Evolutionary conservation across 2,329 filamentous ascomycete species (phyloP).

Genomic region (Trichoderma oligosporum): DNA sequence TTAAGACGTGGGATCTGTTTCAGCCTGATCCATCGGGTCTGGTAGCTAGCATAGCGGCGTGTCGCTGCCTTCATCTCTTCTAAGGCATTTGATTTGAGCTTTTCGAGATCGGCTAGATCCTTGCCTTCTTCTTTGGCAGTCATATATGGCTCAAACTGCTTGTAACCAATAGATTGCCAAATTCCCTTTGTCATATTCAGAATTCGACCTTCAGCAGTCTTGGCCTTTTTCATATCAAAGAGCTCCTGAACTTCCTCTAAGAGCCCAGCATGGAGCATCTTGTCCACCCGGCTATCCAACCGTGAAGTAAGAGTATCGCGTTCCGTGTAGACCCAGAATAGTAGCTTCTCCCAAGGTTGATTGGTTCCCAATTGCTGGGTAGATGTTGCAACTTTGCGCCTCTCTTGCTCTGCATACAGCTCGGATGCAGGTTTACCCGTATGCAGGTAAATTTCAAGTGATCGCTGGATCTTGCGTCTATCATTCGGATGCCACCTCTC

Average conservation of each 20-base stretch:
- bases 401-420: constrained; percentile 74
- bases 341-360: constrained; percentile 52
- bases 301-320: constrained; percentile 63
- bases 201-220: constrained; percentile 41
- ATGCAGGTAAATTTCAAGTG: constrained; percentile 82
- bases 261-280: constrained; percentile 65
- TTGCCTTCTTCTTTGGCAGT: constrained; percentile 38
- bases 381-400: constrained; percentile 35
- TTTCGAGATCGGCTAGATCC: constrained; percentile 43
- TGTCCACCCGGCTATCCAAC: constrained; percentile 73
- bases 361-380: constrained; percentile 24
- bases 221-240: constrained; percentile 38
- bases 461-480: constrained; percentile 80
- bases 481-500: constrained; percentile 93
- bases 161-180: constrained; percentile 96
- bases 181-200: constrained; percentile 79
- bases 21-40: constrained; percentile 80
- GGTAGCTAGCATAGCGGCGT: constrained; percentile 79
- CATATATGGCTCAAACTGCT: constrained; percentile 77
- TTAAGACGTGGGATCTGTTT: constrained; percentile 71
- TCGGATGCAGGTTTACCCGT: constrained; percentile 81
- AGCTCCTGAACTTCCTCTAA: constrained; percentile 48
- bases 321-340: constrained; percentile 86
- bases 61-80: constrained; percentile 80
- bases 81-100: constrained; percentile 56